These are phyloP conservation scores for Croton laevigatus DNA, from an alignment of 441 rosid species.

Conservation along the genomic window DNA sequence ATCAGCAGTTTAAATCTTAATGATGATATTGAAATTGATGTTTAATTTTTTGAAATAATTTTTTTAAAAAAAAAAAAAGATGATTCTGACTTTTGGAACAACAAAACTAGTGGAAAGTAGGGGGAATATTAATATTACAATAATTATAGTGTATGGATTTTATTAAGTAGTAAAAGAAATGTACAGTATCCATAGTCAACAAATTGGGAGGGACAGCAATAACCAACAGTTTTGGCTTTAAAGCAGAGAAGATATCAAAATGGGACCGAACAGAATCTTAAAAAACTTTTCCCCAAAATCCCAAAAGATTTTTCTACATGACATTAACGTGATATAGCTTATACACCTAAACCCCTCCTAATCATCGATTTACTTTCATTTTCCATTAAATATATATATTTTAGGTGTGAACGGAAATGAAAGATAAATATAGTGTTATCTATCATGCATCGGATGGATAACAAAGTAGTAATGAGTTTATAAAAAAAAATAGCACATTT, in stretches of 20 bases:
- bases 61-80: too few relatives aligned
- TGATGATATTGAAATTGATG: too few relatives aligned
- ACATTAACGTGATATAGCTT: background rate
- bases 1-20: too few relatives aligned
- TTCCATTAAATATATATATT: background rate
- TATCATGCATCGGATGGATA: too few relatives aligned
- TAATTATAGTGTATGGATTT: too few relatives aligned
- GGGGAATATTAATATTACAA: background rate
- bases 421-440: too few relatives aligned
- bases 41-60: too few relatives aligned
- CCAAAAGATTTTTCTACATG: background rate
- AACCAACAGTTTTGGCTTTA: conserved; percentile 10
- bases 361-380: conserved; percentile 27
- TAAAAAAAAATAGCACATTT: too few relatives aligned
- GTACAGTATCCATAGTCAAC: conserved; percentile 6
- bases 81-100: too few relatives aligned
- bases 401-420: background rate
- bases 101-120: background rate
- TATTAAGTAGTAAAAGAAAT: too few relatives aligned
- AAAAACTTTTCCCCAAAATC: background rate
- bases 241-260: conserved; percentile 18
- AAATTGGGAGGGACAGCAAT: conserved; percentile 12
- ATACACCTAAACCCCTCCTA: conserved; percentile 13
- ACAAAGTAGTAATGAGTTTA: too few relatives aligned
- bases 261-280: conserved; percentile 27